Percentiles rank a stretch among this genome's conserved stretches.
These are phyloP conservation scores for Fusarium incarnatum DNA, from an alignment of 2,329 filamentous ascomycete genomes.

Conservation along the genomic window DNA sequence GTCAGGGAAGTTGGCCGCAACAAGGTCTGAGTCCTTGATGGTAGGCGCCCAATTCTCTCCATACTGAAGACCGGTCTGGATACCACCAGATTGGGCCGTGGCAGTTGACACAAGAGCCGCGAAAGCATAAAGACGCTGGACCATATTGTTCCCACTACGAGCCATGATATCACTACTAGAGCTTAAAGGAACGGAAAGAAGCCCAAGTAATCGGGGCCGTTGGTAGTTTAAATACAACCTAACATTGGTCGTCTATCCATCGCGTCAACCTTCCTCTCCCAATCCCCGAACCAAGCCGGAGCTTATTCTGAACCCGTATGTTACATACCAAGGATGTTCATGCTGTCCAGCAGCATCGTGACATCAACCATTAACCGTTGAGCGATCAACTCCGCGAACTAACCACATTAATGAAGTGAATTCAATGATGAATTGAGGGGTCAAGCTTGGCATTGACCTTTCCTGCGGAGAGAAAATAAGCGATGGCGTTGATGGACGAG, in stretches of 20 bases:
- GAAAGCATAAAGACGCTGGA: neutral
- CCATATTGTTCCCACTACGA: neutral
- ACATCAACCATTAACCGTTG: neutral
- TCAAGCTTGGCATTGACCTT: constrained; percentile 7
- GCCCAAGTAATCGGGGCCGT: accelerated
- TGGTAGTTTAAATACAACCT: neutral
- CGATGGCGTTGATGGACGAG: neutral
- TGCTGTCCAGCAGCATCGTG: neutral
- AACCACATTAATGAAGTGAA: neutral
- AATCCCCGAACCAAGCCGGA: neutral
- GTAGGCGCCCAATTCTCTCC: constrained; percentile 25
- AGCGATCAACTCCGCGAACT: neutral
- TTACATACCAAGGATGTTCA: neutral
- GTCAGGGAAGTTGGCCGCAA: constrained; percentile 16
- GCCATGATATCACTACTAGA: neutral
- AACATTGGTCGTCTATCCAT: accelerated
- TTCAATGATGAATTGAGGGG: constrained; percentile 14
- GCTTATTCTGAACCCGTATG: neutral
- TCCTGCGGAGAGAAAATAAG: neutral
- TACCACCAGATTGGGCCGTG: constrained; percentile 1
- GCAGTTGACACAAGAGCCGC: neutral
- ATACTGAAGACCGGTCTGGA: constrained; percentile 17
- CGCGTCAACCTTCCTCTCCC: neutral
- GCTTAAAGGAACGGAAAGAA: accelerated
- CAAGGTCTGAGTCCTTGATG: constrained; percentile 1